Base-by-base conservation (phyloP, 768 basidiomycete species). In the Mrakia frigida region DNA sequence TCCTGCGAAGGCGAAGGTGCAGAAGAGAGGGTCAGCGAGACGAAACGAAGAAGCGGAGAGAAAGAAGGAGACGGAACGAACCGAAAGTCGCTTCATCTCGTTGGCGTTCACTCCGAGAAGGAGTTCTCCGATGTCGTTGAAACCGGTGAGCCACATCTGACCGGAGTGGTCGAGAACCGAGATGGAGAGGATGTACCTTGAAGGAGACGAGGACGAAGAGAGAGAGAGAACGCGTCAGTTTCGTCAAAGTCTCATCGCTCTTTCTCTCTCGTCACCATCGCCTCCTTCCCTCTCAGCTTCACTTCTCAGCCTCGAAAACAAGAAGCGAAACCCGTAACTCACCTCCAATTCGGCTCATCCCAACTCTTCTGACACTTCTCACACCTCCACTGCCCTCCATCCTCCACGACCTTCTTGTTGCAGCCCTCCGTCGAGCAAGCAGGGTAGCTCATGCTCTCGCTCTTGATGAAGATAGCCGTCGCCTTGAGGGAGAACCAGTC, bases 61-160 rank as follows among this genome's bases (percentile, higher is more conserved):
- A 16, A 46, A 53, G n/a, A 39, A 33, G 35, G 37, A 65, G 73
- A 14, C 2, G 13, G 33, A 28, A 41, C 70, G 41, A 60, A 91
- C 92, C 86, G 88, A 91, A 78, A 94, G 86, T n/a, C 86, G 86
- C 74, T 90, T 83, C 60, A 98, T 82, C 21, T 94, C 90, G 80
- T 94, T 88, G 16, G 93, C 96, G 43, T 88, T 84, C 85, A 89
- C 90, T 37, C 88, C 91, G 78, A 98, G 90, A 23, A 99, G 84
- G 6, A 85, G 84, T 72, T 89, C 83, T 6, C 94, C 97, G 46
- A 91, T 88, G 9, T 98, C 96, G 82, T 99, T 96, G 86, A 99
- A 99, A 5, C 92, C 93, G 78, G 92, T 92, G 63, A 98, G 85
- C 96, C 96, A 98, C 25, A 89, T 87, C 83, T 95, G 92, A 31